phyloP scores from a whole-genome alignment of 2,329 filamentous ascomycete species.

The Colletotrichum lentis region DNA sequence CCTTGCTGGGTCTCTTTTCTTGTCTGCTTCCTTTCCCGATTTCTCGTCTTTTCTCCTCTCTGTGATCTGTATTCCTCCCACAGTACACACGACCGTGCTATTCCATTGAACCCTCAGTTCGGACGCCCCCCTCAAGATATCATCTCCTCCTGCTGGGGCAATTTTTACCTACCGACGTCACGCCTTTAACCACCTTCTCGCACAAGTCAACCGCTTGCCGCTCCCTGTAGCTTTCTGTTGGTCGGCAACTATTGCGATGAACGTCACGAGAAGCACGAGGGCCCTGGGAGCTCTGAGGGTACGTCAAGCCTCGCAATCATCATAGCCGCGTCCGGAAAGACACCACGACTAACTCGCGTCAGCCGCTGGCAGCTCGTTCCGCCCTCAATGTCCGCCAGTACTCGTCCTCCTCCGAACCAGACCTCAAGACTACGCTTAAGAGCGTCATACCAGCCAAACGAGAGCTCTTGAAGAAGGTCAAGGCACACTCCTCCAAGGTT shows the following conservation, averaged over 20 bases:
- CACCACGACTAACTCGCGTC: slow-evolving; percentile 14
- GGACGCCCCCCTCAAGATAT: neutral
- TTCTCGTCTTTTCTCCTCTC: neutral
- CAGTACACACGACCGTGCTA: no score
- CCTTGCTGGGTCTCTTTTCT: slow-evolving; percentile 10
- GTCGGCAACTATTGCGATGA: slow-evolving; percentile 65
- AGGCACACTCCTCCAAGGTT: slow-evolving; percentile 80
- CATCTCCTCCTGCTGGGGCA: neutral
- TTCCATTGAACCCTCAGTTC: neutral
- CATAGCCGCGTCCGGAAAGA: no score
- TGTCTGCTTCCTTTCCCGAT: neutral
- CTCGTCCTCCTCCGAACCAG: slow-evolving; percentile 78
- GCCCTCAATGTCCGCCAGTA: slow-evolving; percentile 55
- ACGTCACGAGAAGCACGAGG: slow-evolving; percentile 67
- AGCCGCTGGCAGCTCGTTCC: slow-evolving; percentile 43
- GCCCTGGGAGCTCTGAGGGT: slow-evolving; percentile 72
- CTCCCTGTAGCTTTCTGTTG: slow-evolving; percentile 13
- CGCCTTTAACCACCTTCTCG: neutral
- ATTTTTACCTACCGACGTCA: neutral
- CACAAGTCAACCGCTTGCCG: neutral
- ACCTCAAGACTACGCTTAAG: slow-evolving; percentile 87
- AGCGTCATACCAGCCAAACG: slow-evolving; percentile 89
- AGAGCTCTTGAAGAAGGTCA: slow-evolving; percentile 92
- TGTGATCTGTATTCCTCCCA: slow-evolving; percentile 15
- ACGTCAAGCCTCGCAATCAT: slow-evolving; percentile 42